Percentiles rank a stretch among this genome's conserved stretches.
Conservation (phyloP, 495 filamentous ascomycete genomes). For the Letharia columbiana region DNA sequence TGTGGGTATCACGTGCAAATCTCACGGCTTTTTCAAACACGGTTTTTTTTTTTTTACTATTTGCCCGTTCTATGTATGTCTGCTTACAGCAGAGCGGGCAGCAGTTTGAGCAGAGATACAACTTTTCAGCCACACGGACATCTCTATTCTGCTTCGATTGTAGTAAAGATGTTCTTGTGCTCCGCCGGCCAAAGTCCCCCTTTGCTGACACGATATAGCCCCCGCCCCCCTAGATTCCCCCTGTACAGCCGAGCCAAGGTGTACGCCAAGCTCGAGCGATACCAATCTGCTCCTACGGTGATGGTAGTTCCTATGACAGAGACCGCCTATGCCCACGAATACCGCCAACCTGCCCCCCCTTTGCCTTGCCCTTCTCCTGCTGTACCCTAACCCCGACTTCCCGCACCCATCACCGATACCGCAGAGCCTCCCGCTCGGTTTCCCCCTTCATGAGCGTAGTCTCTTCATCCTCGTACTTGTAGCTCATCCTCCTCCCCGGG, state of each 20-base stretch:
- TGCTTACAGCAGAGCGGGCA: no score
- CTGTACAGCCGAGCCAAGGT: neutral
- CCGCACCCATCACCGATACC: conserved; percentile 13
- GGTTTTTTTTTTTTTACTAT: neutral
- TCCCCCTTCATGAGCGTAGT: conserved; percentile 38
- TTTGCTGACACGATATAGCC: no score
- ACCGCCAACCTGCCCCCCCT: neutral
- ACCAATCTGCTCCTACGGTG: neutral
- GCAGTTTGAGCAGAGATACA: conserved; percentile 5
- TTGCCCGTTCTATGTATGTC: neutral
- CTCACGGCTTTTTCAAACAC: neutral
- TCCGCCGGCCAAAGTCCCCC: no score
- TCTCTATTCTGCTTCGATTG: neutral
- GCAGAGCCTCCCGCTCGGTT: conserved; percentile 37
- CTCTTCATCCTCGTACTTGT: conserved; percentile 54
- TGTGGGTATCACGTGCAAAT: no score
- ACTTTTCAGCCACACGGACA: neutral
- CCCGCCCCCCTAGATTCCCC: neutral
- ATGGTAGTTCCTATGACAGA: neutral
- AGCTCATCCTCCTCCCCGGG: conserved; percentile 41
- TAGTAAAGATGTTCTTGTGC: neutral
- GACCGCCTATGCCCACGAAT: neutral
- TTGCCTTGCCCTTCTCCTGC: neutral
- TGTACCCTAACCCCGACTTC: conserved; percentile 17
- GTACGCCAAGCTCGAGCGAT: neutral